Evolutionary conservation across 2,329 filamentous ascomycete species (phyloP).

Genomic region (Hymenoscyphus occultus): DNA sequence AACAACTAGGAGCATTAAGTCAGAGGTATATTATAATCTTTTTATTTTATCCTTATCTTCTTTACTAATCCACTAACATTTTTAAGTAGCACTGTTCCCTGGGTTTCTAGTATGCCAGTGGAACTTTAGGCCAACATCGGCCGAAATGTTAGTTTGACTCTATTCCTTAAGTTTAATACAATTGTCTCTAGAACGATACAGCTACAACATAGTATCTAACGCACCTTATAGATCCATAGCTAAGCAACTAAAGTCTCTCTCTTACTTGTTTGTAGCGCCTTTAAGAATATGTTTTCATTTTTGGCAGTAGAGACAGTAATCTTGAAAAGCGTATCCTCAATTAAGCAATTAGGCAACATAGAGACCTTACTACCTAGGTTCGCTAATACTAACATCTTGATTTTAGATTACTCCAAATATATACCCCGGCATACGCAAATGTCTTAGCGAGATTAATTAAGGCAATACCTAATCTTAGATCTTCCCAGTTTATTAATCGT

Average conservation of each 20-base stretch:
- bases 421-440: background rate
- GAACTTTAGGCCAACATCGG: slow-evolving; percentile 7
- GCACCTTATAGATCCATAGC: slow-evolving; percentile 12
- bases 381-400: slow-evolving; percentile 14
- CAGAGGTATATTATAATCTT: too few relatives aligned
- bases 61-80: too few relatives aligned
- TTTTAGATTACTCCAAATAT: slow-evolving; percentile 9
- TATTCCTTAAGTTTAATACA: background rate
- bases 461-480: slow-evolving; percentile 15
- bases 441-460: slow-evolving; percentile 14
- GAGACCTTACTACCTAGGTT: background rate
- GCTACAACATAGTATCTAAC: slow-evolving; percentile 2
- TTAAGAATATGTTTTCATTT: slow-evolving; percentile 6
- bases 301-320: background rate
- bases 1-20: too few relatives aligned
- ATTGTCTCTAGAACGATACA: too few relatives aligned
- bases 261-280: slow-evolving; percentile 29
- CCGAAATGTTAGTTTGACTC: slow-evolving; percentile 1
- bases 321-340: background rate
- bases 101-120: slow-evolving; percentile 2
- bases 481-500: slow-evolving; percentile 12
- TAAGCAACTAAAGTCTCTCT: slow-evolving; percentile 26
- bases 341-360: background rate
- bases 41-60: too few relatives aligned
- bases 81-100: too few relatives aligned